These are phyloP conservation scores for Dillenia suffruticosa DNA, from an alignment of 164 flowering plant species.

Conservation along the genomic window DNA sequence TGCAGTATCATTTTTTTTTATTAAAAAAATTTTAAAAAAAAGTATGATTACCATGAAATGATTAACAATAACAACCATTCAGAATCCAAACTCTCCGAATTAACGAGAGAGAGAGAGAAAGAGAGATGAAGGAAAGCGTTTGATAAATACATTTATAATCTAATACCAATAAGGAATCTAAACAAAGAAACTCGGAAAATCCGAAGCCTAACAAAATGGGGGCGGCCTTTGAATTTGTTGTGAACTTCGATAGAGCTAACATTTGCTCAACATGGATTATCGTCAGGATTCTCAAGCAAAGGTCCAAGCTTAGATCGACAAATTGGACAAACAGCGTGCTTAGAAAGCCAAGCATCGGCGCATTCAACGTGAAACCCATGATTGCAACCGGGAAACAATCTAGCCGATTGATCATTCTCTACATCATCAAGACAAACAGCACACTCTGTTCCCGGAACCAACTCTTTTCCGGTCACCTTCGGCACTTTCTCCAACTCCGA, in stretches of 20 bases:
- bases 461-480: slow-evolving; percentile 33
- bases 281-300: slow-evolving; percentile 12
- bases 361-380: slow-evolving; percentile 61
- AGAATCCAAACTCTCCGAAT: too few species aligned
- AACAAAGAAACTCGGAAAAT: too few species aligned
- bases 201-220: too few species aligned
- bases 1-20: too few species aligned
- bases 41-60: too few species aligned
- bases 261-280: slow-evolving; percentile 27
- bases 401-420: slow-evolving; percentile 32
- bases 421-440: slow-evolving; percentile 61
- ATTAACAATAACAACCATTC: too few species aligned
- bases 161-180: too few species aligned
- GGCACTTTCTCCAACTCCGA: slow-evolving; percentile 51
- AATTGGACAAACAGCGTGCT: slow-evolving; percentile 49
- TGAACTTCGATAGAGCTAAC: not conserved
- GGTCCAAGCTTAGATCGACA: slow-evolving; percentile 42
- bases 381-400: slow-evolving; percentile 51
- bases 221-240: not conserved
- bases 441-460: slow-evolving; percentile 43
- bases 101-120: too few species aligned
- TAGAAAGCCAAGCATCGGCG: slow-evolving; percentile 61
- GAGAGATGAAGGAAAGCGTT: too few species aligned
- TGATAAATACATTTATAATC: too few species aligned
- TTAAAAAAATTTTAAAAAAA: too few species aligned